Percentiles rank a stretch among this genome's conserved stretches.
Conservation (phyloP, 805 yeast genomes). For the Candida maris region DNA sequence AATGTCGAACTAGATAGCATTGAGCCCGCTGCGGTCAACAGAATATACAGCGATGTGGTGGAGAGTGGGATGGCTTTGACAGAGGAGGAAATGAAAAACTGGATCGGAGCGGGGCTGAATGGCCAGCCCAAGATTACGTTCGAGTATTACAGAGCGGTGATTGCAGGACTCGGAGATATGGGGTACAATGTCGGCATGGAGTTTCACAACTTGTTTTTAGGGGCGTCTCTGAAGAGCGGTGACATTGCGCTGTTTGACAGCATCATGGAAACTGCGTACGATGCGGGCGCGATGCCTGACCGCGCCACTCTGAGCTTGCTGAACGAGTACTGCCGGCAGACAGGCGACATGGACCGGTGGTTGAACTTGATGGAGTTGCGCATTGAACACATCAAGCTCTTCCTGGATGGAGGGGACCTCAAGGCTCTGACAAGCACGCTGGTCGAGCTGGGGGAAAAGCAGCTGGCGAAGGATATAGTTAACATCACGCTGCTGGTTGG, state of each 20-base stretch:
- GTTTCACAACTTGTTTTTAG: constrained; percentile 16
- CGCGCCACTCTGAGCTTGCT: constrained; percentile 17
- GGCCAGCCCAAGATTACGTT: constrained; percentile 8
- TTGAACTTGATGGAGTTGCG: constrained; percentile 22
- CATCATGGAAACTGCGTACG: constrained; percentile 15
- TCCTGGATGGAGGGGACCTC: constrained; percentile 14
- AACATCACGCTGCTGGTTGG: constrained; percentile 16
- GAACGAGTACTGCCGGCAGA: constrained; percentile 11
- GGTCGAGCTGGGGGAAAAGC: constrained; percentile 10
- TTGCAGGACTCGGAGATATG: constrained; percentile 6
- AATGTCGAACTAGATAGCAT: constrained; percentile 9
- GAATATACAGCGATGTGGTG: constrained; percentile 19
- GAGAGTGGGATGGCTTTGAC: constrained; percentile 19
- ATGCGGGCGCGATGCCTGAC: constrained; percentile 15
- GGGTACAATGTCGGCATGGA: constrained; percentile 16
- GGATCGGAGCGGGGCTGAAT: constrained; percentile 12
- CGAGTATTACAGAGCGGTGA: constrained; percentile 10
- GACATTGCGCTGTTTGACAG: constrained; percentile 15
- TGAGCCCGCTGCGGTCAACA: constrained; percentile 9
- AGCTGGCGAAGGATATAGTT: constrained; percentile 20
- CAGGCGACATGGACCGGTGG: constrained; percentile 13
- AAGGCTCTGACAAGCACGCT: constrained; percentile 14
- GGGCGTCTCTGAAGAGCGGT: constrained; percentile 12
- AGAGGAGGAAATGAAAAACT: constrained; percentile 15
- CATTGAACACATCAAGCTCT: constrained; percentile 11